phyloP scores from a whole-genome alignment of 2,329 filamentous ascomycete genomes.

The Capronia coronata region DNA sequence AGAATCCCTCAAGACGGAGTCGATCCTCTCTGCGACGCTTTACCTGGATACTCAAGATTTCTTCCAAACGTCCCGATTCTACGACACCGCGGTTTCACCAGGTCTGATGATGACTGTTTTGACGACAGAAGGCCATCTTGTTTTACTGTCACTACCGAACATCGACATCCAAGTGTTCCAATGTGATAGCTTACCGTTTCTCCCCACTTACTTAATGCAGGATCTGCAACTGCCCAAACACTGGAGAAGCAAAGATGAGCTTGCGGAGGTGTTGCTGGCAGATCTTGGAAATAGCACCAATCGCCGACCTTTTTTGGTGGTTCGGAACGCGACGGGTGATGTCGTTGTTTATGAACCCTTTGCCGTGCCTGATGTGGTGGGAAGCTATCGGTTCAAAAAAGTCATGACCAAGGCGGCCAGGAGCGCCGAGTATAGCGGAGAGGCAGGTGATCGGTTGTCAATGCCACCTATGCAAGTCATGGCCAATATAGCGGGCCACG shows the following conservation, averaged over 20 bases:
- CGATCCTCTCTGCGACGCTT: slow-evolving; percentile 77
- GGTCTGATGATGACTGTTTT: slow-evolving; percentile 64
- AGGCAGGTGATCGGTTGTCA: slow-evolving; percentile 35
- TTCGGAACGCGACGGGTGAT: slow-evolving; percentile 74
- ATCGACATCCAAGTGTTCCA: slow-evolving; percentile 65
- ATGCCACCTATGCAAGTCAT: slow-evolving; percentile 42
- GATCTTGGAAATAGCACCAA: slow-evolving; percentile 71
- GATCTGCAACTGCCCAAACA: slow-evolving; percentile 62
- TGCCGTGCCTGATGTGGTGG: slow-evolving; percentile 28
- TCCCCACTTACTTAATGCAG: slow-evolving; percentile 67
- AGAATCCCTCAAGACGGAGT: slow-evolving; percentile 54
- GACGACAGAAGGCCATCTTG: slow-evolving; percentile 55
- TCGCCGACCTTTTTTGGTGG: slow-evolving; percentile 70
- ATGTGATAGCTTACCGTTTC: slow-evolving; percentile 68
- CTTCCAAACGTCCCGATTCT: slow-evolving; percentile 48
- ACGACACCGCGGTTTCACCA: slow-evolving; percentile 24
- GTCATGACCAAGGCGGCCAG: slow-evolving; percentile 53
- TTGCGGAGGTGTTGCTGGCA: slow-evolving; percentile 75
- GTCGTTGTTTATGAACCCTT: slow-evolving; percentile 82
- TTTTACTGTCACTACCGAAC: slow-evolving; percentile 73
- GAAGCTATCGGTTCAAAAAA: slow-evolving; percentile 66
- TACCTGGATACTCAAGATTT: slow-evolving; percentile 62
- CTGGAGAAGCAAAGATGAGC: slow-evolving; percentile 61
- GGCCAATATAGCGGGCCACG: slow-evolving; percentile 62
- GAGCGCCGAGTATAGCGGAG: slow-evolving; percentile 46